Percentiles rank a stretch among this genome's conserved stretches.
Evolutionary conservation across 306 rosid genomes (phyloP).

Genomic region (Quillaja saponaria): DNA sequence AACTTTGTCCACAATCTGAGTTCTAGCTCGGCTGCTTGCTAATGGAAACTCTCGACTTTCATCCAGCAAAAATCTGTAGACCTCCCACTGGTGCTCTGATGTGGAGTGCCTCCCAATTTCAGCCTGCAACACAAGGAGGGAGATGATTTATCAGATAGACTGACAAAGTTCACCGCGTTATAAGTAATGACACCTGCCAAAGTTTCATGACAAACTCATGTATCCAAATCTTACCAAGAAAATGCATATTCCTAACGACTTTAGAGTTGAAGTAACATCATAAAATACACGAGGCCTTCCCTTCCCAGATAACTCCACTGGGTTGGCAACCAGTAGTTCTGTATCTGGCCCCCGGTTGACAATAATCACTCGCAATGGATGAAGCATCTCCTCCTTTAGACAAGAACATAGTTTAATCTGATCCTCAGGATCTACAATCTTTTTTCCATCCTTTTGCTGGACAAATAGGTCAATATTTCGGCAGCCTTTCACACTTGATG

Average conservation of each 20-base stretch:
- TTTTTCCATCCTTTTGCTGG: conserved; percentile 64
- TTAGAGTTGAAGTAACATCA: conserved; percentile 72
- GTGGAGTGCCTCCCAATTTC: conserved; percentile 81
- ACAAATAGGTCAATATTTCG: conserved; percentile 67
- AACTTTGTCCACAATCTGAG: conserved; percentile 72
- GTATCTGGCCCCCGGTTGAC: conserved; percentile 79
- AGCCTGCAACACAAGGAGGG: conserved; percentile 45
- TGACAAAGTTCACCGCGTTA: background rate
- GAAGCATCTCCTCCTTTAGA: conserved; percentile 71
- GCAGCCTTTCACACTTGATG: conserved; percentile 54
- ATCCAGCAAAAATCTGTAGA: conserved; percentile 75
- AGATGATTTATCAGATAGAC: background rate
- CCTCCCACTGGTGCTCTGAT: conserved; percentile 79
- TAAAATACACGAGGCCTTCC: conserved; percentile 92
- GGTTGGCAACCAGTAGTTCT: conserved; percentile 83
- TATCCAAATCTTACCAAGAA: conserved; percentile 54
- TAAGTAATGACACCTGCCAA: conserved; percentile 3
- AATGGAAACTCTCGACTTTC: conserved; percentile 63
- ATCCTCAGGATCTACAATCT: conserved; percentile 66
- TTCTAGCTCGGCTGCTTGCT: conserved; percentile 56
- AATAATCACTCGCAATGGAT: conserved; percentile 68
- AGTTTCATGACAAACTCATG: conserved; percentile 3
- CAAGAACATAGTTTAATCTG: conserved; percentile 61
- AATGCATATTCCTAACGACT: conserved; percentile 59
- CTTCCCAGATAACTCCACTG: conserved; percentile 73